A percentile compares a stretch with the other conserved stretches of the same genome.
Evolutionary conservation across 176 grass and related monocot species (phyloP).

Genomic region (Poa annua): DNA sequence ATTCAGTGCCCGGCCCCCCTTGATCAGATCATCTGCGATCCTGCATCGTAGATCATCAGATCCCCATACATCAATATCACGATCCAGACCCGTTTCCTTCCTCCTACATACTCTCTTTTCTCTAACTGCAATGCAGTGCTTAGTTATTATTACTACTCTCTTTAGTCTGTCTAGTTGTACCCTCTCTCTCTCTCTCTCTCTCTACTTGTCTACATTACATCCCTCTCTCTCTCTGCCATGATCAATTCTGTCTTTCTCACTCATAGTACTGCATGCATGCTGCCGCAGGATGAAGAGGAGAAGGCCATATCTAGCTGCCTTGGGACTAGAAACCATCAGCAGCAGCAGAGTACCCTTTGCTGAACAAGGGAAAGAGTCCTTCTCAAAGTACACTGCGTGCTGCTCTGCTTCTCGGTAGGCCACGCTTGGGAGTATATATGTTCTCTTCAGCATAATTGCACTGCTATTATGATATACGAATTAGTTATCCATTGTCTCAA

Average conservation of each 20-base stretch:
- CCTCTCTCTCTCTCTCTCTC: slow-evolving; percentile 8
- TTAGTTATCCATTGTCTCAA: too few relatives aligned
- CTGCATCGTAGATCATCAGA: slow-evolving; percentile 29
- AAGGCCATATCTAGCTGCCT: slow-evolving; percentile 12
- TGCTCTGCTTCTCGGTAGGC: slow-evolving; percentile 21
- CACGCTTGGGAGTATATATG: slow-evolving; percentile 20
- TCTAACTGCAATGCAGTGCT: slow-evolving; percentile 15
- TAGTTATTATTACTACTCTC: slow-evolving; percentile 20
- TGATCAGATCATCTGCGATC: slow-evolving; percentile 50
- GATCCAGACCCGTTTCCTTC: slow-evolving; percentile 29
- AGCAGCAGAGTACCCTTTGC: slow-evolving; percentile 17
- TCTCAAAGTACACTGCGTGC: slow-evolving; percentile 39
- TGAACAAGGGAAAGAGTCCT: slow-evolving; percentile 22
- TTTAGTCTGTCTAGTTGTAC: not conserved
- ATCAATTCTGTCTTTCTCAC: slow-evolving; percentile 18
- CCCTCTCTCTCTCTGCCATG: not conserved
- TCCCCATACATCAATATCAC: slow-evolving; percentile 36
- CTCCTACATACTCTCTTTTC: not conserved
- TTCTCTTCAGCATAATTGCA: not conserved
- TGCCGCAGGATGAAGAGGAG: slow-evolving; percentile 14
- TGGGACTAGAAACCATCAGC: slow-evolving; percentile 29
- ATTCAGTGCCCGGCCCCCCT: slow-evolving; percentile 67
- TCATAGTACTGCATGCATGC: slow-evolving; percentile 1
- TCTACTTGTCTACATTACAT: not conserved
- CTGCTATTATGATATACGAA: too few relatives aligned